These are phyloP conservation scores for Pseudogymnoascus sp. DNA, from an alignment of 2,329 filamentous ascomycete genomes.

Conservation along the genomic window DNA sequence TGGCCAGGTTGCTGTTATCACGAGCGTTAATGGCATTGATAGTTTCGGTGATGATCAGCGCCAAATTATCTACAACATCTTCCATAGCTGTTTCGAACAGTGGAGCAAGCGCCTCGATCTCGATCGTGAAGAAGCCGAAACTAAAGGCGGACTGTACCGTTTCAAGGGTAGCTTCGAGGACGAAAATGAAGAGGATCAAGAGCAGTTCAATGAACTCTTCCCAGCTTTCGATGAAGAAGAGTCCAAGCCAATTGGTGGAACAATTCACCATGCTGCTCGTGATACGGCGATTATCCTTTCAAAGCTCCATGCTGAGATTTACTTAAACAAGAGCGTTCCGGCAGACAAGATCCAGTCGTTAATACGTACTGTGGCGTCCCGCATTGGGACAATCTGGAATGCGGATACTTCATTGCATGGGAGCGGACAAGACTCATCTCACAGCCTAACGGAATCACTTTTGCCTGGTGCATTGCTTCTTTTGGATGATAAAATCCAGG, in stretches of 20 bases:
- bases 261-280: slow-evolving; percentile 16
- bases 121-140: slow-evolving; percentile 67
- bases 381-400: slow-evolving; percentile 20
- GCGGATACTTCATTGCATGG: slow-evolving; percentile 17
- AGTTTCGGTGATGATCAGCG: slow-evolving; percentile 37
- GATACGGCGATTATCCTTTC: slow-evolving; percentile 48
- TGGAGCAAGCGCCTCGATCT: slow-evolving; percentile 72
- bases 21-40: slow-evolving; percentile 40
- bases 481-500: slow-evolving; percentile 52
- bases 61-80: slow-evolving; percentile 52
- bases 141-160: slow-evolving; percentile 69
- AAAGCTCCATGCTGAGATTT: slow-evolving; percentile 45
- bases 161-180: slow-evolving; percentile 73
- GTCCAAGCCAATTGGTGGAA: slow-evolving; percentile 17
- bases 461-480: slow-evolving; percentile 59
- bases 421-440: slow-evolving; percentile 14
- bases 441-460: slow-evolving; percentile 42
- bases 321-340: slow-evolving; percentile 18
- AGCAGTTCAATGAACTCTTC: slow-evolving; percentile 74
- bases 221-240: slow-evolving; percentile 57
- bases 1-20: slow-evolving; percentile 37
- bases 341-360: slow-evolving; percentile 21
- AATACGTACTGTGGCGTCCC: slow-evolving; percentile 23
- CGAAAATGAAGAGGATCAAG: slow-evolving; percentile 63
- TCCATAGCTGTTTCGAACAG: slow-evolving; percentile 66